phyloP scores from a whole-genome alignment of 2,329 filamentous ascomycete genomes.

The Scedosporium boydii region DNA sequence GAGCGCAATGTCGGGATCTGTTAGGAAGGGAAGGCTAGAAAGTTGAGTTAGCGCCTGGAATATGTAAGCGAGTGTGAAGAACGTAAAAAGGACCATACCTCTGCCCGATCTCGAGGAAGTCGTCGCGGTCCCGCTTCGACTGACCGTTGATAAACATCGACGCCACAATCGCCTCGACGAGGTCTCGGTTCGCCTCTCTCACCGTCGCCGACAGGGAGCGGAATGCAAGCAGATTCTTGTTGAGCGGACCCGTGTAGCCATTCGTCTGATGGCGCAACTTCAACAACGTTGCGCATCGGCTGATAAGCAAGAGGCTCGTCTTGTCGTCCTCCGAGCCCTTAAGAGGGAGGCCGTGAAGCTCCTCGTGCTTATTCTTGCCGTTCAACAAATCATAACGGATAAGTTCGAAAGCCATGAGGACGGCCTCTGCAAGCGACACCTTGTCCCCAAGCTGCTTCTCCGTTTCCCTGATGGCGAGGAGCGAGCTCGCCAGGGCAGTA shows the following conservation, averaged over 20 bases:
- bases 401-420: conserved; percentile 78
- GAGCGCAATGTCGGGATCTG: conserved; percentile 64
- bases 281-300: conserved; percentile 74
- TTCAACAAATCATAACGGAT: conserved; percentile 71
- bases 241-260: conserved; percentile 90
- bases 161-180: conserved; percentile 73
- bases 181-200: conserved; percentile 67
- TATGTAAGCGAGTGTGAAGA: neutral
- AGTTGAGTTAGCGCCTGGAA: neutral
- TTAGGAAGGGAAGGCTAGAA: conserved; percentile 53
- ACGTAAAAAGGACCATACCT: conserved; percentile 42
- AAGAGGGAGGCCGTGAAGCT: conserved; percentile 44
- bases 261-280: conserved; percentile 74
- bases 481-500: conserved; percentile 61
- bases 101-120: conserved; percentile 60
- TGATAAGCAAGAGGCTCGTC: conserved; percentile 69
- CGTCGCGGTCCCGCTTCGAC: conserved; percentile 58
- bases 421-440: conserved; percentile 52
- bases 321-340: conserved; percentile 62
- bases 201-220: conserved; percentile 75
- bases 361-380: conserved; percentile 48
- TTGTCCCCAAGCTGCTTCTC: conserved; percentile 33
- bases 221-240: conserved; percentile 79
- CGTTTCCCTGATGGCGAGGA: conserved; percentile 51
- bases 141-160: conserved; percentile 76